Evolutionary conservation across 768 basidiomycete species (phyloP), one percentile per base, ranked within the genome.

Genomic region (Leccinum aurantiacum): DNA sequence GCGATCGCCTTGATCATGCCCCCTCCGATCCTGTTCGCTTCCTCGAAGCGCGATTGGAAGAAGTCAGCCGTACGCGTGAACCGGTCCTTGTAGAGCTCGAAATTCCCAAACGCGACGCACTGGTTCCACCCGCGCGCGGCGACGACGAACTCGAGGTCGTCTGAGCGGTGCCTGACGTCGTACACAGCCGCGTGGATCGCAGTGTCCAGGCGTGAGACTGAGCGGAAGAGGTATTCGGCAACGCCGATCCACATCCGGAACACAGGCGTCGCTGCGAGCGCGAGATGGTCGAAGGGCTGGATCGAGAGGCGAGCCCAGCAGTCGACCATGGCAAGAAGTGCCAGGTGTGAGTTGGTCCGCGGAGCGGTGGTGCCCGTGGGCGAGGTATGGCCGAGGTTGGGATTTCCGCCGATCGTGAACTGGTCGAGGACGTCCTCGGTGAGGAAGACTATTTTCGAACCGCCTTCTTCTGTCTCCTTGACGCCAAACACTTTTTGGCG

Each of bases 221-320:
- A 87, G 48, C 90, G 82, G 78, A 98, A 99, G 11, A 99, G 83
- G 74, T 95, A 91, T 73, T 98, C 97, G 11, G 96, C 93, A 13
- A 98, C 94, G 31, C 96, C 96, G 54, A 99, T 89, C 88, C 96
- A 98, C 62, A 99, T 82, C 55, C 95, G 85, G 77, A 99, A 99
- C 37, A 98, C 84, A 0, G 97, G 97, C 2, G 95, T 99, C 8
- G 95, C 96, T 0, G 96, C 96, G 49, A 98, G 85, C 8, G 89
- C 83, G 62, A 98, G 86, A 76, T 98, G 95, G 35, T 84, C 86
- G 71, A 91, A 96, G 0, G 97, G 97, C 56, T 91, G 84, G 69
- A 97, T 95, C 0, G 80, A 77, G 54, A 98, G 84, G 54, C 84
- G 83, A 8, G 92, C 89, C 97, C 97, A 99, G 67, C 92, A 95